Percentiles rank a stretch among this genome's conserved stretches.
phyloP scores from a whole-genome alignment of 2,329 filamentous ascomycete genomes.

The Cladophialophora psammophila region DNA sequence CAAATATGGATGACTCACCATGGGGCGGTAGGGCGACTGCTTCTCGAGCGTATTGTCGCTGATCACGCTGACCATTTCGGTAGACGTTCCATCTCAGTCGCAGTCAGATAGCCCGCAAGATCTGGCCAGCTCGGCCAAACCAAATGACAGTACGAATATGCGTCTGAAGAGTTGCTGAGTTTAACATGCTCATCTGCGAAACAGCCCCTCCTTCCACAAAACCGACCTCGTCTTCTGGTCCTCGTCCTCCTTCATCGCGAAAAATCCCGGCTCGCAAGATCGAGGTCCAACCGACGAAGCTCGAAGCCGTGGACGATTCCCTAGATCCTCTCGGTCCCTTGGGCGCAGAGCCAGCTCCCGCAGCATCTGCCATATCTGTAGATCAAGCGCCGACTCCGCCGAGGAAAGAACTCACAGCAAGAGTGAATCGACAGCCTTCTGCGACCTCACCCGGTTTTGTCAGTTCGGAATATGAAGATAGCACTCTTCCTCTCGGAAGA shows the following conservation, averaged over 20 bases:
- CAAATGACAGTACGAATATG: constrained; percentile 36
- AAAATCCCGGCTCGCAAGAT: constrained; percentile 64
- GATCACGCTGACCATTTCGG: constrained; percentile 32
- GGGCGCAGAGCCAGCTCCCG: constrained; percentile 48
- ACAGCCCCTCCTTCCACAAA: constrained; percentile 39
- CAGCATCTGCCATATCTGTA: constrained; percentile 45
- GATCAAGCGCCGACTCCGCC: constrained; percentile 66
- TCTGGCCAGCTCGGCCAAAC: constrained; percentile 42
- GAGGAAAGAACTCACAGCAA: constrained; percentile 62
- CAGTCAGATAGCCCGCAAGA: constrained; percentile 40
- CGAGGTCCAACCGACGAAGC: constrained; percentile 65
- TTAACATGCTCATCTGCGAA: constrained; percentile 27
- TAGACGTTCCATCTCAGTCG: constrained; percentile 58
- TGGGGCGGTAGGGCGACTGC: constrained; percentile 56
- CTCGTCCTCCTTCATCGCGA: constrained; percentile 58
- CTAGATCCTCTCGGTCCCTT: constrained; percentile 69
- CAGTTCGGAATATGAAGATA: constrained; percentile 75
- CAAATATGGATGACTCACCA: constrained; percentile 51
- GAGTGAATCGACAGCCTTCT: constrained; percentile 41
- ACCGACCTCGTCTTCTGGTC: constrained; percentile 49
- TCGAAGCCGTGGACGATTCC: constrained; percentile 69
- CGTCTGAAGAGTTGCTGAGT: constrained; percentile 1
- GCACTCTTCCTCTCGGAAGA: constrained; percentile 66
- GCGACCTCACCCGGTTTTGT: constrained; percentile 63
- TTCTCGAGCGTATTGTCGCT: constrained; percentile 40